Evolutionary conservation across 169 alveolate genomes (phyloP).

Genomic region (Ichthyophthirius multifiliis): DNA sequence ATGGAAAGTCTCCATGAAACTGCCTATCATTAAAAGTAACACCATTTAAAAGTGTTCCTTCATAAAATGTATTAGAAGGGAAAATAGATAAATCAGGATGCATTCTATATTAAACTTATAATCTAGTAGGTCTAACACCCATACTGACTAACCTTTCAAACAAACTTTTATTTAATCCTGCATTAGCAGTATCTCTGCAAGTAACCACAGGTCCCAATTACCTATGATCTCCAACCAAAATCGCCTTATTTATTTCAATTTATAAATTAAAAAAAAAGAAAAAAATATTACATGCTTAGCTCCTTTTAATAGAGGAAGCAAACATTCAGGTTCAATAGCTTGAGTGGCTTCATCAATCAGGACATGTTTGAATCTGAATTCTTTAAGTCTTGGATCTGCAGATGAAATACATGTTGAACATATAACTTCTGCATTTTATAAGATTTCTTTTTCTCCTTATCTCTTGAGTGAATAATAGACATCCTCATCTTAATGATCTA

Average conservation of each 20-base stretch:
- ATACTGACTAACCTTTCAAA: conserved; percentile 90
- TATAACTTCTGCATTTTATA: conserved; percentile 73
- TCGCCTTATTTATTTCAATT: conserved; percentile 46
- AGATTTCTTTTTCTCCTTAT: conserved; percentile 85
- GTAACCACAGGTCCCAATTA: conserved; percentile 95
- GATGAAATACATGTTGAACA: conserved; percentile 91
- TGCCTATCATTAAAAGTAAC: conserved; percentile 88
- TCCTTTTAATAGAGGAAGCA: conserved; percentile 91
- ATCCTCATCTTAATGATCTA: conserved; percentile 83
- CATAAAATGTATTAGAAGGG: conserved; percentile 93
- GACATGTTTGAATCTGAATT: conserved; percentile 87
- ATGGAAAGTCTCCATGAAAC: conserved; percentile 20
- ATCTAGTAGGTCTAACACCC: conserved; percentile 85
- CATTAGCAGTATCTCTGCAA: conserved; percentile 93
- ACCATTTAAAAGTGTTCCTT: conserved; percentile 92
- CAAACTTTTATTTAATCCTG: conserved; percentile 87
- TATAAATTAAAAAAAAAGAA: neutral
- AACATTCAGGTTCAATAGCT: conserved; percentile 94
- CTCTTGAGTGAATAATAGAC: conserved; percentile 78
- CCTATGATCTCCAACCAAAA: conserved; percentile 95
- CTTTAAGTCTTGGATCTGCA: conserved; percentile 91
- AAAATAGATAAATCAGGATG: conserved; percentile 94
- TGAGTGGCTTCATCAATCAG: conserved; percentile 96
- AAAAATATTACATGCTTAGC: conserved; percentile 72
- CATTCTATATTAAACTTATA: conserved; percentile 95